Percentiles rank a stretch among this genome's conserved stretches.
phyloP scores from a whole-genome alignment of 139 green algal species.

The Volvox reticuliferus region DNA sequence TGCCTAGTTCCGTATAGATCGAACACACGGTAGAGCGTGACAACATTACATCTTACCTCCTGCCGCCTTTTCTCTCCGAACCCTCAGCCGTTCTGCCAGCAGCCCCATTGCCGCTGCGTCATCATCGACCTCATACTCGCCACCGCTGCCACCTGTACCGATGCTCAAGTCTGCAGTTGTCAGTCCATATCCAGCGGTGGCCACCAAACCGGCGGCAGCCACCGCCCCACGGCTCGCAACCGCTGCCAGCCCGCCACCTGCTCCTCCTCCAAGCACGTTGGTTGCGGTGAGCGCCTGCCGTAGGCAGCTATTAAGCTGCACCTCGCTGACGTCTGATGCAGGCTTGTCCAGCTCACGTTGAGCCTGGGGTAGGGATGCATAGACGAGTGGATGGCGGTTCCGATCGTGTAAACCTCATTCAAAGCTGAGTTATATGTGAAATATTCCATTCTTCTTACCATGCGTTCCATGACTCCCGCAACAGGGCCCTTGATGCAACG shows the following conservation, averaged over 20 bases:
- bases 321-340: conserved; percentile 65
- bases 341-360: conserved; percentile 66
- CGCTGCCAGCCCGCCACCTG: background rate
- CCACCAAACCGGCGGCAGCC: background rate
- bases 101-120: background rate
- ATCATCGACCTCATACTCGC: conserved; percentile 78
- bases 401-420: no score
- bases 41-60: conserved; percentile 45
- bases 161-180: background rate
- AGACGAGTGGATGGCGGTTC: no score
- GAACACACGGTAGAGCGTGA: no score
- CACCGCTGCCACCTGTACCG: background rate
- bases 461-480: no score
- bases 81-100: conserved; percentile 77
- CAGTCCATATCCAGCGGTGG: background rate
- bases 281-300: conserved; percentile 80
- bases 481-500: no score
- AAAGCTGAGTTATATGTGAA: no score
- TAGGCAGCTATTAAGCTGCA: conserved; percentile 80
- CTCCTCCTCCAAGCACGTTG: conserved; percentile 61
- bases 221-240: background rate
- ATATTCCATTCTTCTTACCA: no score
- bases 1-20: no score
- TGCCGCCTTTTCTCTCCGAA: conserved; percentile 58
- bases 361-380: conserved; percentile 26